Base-by-base conservation (phyloP, 805 yeast genomes). In the Suhomyces prunicola region DNA sequence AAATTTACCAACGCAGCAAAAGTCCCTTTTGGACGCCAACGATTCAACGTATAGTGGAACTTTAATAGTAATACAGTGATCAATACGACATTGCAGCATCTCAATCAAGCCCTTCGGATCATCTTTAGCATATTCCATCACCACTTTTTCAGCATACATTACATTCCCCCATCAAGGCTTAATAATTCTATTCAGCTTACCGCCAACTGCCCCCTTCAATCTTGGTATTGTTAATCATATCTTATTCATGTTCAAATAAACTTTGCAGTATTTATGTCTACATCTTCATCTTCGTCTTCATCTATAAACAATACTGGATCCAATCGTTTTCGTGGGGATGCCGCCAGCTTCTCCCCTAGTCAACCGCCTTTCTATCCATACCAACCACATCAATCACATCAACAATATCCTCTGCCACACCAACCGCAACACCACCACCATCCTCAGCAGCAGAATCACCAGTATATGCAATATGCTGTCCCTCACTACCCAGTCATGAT, bases 261-360 rank as follows among this genome's bases (percentile, higher is more conserved):
- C 10, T 22, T 42, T 24, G 42, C 39, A 33, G 40, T 36, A 33
- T 46, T 13, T 35, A 50, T 53, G 56, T 54, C 57, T 44, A 46
- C 55, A 19, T 36, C 50, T 36, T 48, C 53, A 47, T 47, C 49
- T 42, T 63, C 66, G 53, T 57, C 69, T 50, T 59, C 68, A 49
- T 64, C 64, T 46, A 57, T 68, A 41, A 56, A 67, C 19, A 62
- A 59, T 48, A 54, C 68, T 41, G 73, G 74, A 7, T 67, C 73
- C 49, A 62, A 62, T 55, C 70, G 73, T 49, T 72, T 72, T 60
- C 73, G 75, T 59, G 68, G 70, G 40, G 75, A 71, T 60, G 75
- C 73, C 15, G 71, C 73, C 52, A 66, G 69, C 44, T 72, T 72
- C 52, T 64, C 68, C 19, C 76, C 76, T n/a, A 60, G 64, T 48